Base-by-base conservation (phyloP, 768 basidiomycete genomes). In the Termitomyces sp. region DNA sequence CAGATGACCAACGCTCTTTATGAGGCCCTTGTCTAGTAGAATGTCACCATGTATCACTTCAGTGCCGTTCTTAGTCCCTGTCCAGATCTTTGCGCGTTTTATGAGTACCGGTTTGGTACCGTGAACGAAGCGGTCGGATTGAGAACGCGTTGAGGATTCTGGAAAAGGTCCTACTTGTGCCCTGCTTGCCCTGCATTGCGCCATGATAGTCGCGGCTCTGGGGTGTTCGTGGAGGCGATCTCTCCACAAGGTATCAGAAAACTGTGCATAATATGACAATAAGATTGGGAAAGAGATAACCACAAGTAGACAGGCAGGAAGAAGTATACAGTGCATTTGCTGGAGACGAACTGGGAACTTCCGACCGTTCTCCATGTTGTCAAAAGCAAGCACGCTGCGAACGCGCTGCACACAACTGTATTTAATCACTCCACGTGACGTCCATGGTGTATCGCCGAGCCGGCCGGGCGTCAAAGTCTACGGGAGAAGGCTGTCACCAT, bases 1-100 rank as follows among this genome's bases (percentile, higher is more conserved):
- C 66, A 86, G 66, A 53, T 74, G 64, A 0, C 88, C 87, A 28
- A 90, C 73, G 18, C 70, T 76, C 68, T 82, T 79, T 59, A 90
- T 84, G 20, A 91, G 62, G 5, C 88, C 89, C 50, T 80, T 81
- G 62, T 90, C 83, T 39, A 97, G 65, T 2, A 90, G 74, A 10
- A 95, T 72, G 59, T 89, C 88, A 1, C 83, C 87, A 5, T 71
- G 69, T 39, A 90, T 54, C 28, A 92, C 77, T 58, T 87, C 76
- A 1, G 83, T 82, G 0, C 92, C 92, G 44, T 88, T 83, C 28
- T 83, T 66, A 24, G 70, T 68, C 8, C 92, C 91, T 1, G 92
- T 94, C 93, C 93, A 95, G 60, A 96, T 80, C 29, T 77, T 90
- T 26, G 86, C 92, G 61, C 92, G 89, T 68, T 76, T 80, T 55